Evolutionary conservation across 495 filamentous ascomycete species (phyloP), one percentile per base, ranked within the genome.

Genomic region (Podospora pseudopauciseta): DNA sequence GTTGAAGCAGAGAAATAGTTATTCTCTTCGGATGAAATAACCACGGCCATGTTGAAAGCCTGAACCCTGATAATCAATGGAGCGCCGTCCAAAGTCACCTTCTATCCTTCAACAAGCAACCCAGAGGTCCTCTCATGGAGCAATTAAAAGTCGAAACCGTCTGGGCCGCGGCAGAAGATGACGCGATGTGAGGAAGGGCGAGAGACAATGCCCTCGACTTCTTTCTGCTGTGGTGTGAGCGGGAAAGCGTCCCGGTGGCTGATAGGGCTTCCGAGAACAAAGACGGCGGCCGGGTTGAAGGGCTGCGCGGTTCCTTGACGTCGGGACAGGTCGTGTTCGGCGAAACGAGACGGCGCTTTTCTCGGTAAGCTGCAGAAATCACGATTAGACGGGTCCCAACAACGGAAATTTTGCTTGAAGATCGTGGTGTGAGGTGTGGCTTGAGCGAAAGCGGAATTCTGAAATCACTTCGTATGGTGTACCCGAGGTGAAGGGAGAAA

Each of bases 1-100:
- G 78, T 60, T 6, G 81, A 72, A 30, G 77, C 68, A 27, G 80
- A 73, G 75, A 84, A 84, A 70, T 79, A 79, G 66, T 75, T 75
- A 55, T 71, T 80, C 66, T 83, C 82, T 62, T 84, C 81, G 2
- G 78, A 78, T 53, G 80, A 70, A 58, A 83, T 72, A 70, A 82
- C 81, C 49, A 83, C 77, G 55, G 82, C 80, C 81, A 83, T 84
- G 34, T 66, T 79, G 74, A 70, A 65, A 34, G 60, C 30, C 28
- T 55, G 65, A 70, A 58, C 60, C 65, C 65, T 66, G 70, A 67
- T 65, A 68, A 70, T 71, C 63, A 67, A 34, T 58, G 66, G 67
- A 72, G 65, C 44, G 57, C 59, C 49, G 72, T 73, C 76, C 74
- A 75, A 49, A 66, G 66, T 69, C 73, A 71, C 76, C 73, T 69